A percentile compares a stretch with the other conserved stretches of the same genome.
Evolutionary conservation across 2,329 filamentous ascomycete genomes (phyloP).

Genomic region (Penicillium sp.): DNA sequence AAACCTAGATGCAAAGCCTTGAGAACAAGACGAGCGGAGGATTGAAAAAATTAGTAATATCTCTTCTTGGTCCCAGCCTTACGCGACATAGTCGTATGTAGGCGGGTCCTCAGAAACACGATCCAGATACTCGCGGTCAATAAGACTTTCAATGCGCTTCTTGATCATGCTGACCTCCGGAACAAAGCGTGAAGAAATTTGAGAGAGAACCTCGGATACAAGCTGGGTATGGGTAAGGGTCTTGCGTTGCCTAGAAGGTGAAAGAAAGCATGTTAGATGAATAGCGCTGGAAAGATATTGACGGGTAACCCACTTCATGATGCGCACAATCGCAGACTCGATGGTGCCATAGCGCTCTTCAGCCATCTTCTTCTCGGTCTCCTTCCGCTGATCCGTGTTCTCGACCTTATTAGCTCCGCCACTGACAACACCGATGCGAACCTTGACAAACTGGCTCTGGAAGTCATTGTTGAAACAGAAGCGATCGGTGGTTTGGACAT

Average conservation of each 20-base stretch:
- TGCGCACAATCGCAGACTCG: slow-evolving; percentile 54
- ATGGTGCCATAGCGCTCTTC: slow-evolving; percentile 52
- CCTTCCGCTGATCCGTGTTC: slow-evolving; percentile 60
- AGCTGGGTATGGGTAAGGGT: slow-evolving; percentile 48
- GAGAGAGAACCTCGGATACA: slow-evolving; percentile 52
- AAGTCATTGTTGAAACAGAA: slow-evolving; percentile 85
- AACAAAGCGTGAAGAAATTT: slow-evolving; percentile 50
- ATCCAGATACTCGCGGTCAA: slow-evolving; percentile 56
- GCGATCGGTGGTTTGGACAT: slow-evolving; percentile 71
- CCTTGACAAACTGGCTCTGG: slow-evolving; percentile 76
- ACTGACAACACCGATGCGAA: slow-evolving; percentile 84
- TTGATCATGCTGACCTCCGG: slow-evolving; percentile 56
- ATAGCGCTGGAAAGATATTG: background rate
- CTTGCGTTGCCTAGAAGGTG: slow-evolving; percentile 48
- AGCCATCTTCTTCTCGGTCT: slow-evolving; percentile 52
- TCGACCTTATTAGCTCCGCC: slow-evolving; percentile 80
- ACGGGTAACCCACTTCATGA: slow-evolving; percentile 50
- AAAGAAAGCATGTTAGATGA: background rate
- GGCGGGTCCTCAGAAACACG: slow-evolving; percentile 45
- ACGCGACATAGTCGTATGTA: slow-evolving; percentile 48
- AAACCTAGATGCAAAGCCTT: background rate
- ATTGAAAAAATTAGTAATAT: background rate
- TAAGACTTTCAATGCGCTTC: slow-evolving; percentile 54
- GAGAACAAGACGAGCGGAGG: background rate
- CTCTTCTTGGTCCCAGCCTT: background rate